These are phyloP conservation scores for Kernera saxatilis DNA, from an alignment of 345 rosid genomes.

Conservation along the genomic window DNA sequence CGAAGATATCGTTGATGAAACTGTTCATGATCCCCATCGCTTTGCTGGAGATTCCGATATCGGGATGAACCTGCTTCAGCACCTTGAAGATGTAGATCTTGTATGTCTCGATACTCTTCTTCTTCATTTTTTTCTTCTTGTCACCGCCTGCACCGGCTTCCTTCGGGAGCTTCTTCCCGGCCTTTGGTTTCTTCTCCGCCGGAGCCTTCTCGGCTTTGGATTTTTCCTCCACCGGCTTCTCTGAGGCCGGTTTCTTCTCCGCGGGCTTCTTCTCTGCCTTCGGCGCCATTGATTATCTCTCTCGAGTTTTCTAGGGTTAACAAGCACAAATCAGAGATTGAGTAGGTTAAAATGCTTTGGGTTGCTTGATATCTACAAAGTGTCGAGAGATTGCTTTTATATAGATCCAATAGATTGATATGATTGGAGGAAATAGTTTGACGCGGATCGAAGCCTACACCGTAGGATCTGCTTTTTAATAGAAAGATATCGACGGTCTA, in stretches of 20 bases:
- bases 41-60: constrained; percentile 59
- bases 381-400: constrained; percentile 11
- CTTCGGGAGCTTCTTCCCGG: constrained; percentile 79
- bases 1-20: constrained; percentile 70
- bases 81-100: constrained; percentile 86
- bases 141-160: constrained; percentile 53
- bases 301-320: not conserved
- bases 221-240: constrained; percentile 68
- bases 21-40: constrained; percentile 85
- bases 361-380: too few relatives aligned
- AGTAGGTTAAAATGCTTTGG: not conserved
- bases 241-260: constrained; percentile 59
- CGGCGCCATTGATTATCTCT: constrained; percentile 19
- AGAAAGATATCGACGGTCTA: constrained; percentile 6
- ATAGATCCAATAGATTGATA: not conserved
- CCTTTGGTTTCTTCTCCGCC: constrained; percentile 89
- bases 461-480: constrained; percentile 21
- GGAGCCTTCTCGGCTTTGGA: constrained; percentile 70
- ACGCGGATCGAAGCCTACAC: not conserved
- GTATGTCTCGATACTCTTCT: constrained; percentile 78
- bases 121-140: constrained; percentile 65
- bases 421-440: not conserved
- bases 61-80: constrained; percentile 54
- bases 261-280: constrained; percentile 76
- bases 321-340: not conserved